Base-by-base conservation (phyloP, 805 yeast species). In the Barnettozyma botsteinii region DNA sequence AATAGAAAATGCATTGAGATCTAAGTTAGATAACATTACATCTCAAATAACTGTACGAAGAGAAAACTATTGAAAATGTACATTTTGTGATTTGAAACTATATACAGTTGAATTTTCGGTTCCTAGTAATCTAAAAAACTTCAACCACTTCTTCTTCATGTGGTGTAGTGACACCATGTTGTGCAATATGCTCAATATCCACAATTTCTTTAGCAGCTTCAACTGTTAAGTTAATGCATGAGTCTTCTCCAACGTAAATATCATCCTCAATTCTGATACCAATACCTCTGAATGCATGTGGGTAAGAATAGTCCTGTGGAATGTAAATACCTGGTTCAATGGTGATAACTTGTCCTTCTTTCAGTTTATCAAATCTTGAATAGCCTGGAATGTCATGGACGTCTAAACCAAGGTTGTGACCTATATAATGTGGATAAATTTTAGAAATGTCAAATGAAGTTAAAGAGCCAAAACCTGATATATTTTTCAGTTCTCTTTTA, bases 231-330 rank as follows among this genome's bases (percentile, higher is more conserved):
- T 74, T 74, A 10, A 75, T 78, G 47, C 71, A 72, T 3, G 64
- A 60, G 15, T 69, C 64, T n/a, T 69, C 57, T 0, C 95, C 95
- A 27, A 89, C 76, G 0, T 83, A 95, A 27, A 91, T 73, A 59
- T 93, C 89, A 64, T 93, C 99, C 61, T 93, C 99, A 24, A 93
- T 84, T 52, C 99, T 77, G 20, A 93, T 84, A 2, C 98, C 99
- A 37, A 93, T 81, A 23, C 89, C 89, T 54, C 85, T 81, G 65
- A 76, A 91, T 51, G 77, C 77, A 46, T 73, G 69, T 18, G 98
- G 98, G 72, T 81, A 91, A 42, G 66, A 68, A 20, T 56, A 50
- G 40, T 73, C 78, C 49, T 74, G 69, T 1, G 98, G 98, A 31
- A 94, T 75, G 58, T 93, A 93, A 22, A 93, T 72, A 21, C 98